Base-by-base conservation (phyloP, 305 asterid genomes). In the Solanum aculeatissimum region DNA sequence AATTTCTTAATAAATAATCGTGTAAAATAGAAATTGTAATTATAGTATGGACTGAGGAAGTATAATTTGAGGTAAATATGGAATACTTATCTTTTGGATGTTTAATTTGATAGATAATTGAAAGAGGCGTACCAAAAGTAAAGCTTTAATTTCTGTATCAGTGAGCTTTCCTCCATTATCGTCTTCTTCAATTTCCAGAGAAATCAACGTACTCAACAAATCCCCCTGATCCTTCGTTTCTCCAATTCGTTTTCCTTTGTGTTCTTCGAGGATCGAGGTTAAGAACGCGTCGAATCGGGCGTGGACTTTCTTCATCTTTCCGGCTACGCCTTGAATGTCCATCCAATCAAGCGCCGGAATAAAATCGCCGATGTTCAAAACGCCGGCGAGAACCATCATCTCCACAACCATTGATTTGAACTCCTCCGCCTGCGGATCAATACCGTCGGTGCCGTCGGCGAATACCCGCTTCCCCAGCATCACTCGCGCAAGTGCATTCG, bases 371-470 rank as follows among this genome's bases (percentile, higher is more conserved):
- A 96, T 12, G 88, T 94, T 96, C 89, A 94, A 93, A 2, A 84
- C 95, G 0, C 99, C 98, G 19, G 93, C 93, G 86, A 94, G 63
- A 35, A 83, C 91, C 99, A 96, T 92, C 77, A 94, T 57, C 88
- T 96, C 99, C 85, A 89, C 92, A 85, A 94, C 97, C 96, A 94
- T 94, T 2, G 86, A 90, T 83, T 93, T 93, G 87, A 96, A 94
- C 89, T 92, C 98, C 83, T 92, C 95, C 19, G 98, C 97, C 84
- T 92, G 91, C 7, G 88, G 89, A 16, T 94, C 97, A 0, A 84
- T 92, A 3, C 89, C 92, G 21, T 91, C 90, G 54, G 53, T 25
- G 1, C 85, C 91, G 69, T 91, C 92, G 25, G 94, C 90, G 9
- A 94, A 95, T 66, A 94, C 91, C 8, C 97, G 90, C 86, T 86